phyloP scores from a whole-genome alignment of 2,329 filamentous ascomycete genomes.

The Neofusicoccum cordaticola region DNA sequence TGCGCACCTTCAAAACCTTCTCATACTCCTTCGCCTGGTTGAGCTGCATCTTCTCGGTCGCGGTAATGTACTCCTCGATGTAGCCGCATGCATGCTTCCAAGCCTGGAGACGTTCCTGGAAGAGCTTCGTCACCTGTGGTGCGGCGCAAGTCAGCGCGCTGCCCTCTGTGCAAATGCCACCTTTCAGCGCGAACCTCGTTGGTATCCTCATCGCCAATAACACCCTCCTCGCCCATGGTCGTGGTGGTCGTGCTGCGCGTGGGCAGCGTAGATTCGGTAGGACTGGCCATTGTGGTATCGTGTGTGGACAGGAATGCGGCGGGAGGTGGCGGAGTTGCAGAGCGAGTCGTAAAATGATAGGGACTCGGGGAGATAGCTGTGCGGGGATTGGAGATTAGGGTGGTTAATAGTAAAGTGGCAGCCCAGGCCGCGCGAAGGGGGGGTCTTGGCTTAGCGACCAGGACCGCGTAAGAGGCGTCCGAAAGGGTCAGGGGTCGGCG shows the following conservation, averaged over 20 bases:
- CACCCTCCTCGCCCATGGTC: conserved; percentile 42
- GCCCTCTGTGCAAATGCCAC: background rate
- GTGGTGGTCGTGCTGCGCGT: conserved; percentile 29
- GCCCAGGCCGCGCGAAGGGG: background rate
- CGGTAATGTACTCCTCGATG: conserved; percentile 82
- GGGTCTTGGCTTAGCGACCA: conserved; percentile 1
- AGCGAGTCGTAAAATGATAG: background rate
- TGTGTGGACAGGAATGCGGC: background rate
- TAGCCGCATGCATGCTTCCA: conserved; percentile 95
- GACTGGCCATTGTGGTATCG: conserved; percentile 28
- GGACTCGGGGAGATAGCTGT: background rate
- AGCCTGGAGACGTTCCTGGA: conserved; percentile 83
- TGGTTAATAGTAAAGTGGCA: conserved; percentile 2
- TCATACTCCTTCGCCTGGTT: conserved; percentile 92
- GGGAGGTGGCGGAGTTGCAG: background rate
- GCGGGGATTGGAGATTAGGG: background rate
- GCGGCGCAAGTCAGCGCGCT: conserved; percentile 1
- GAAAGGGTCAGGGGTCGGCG: background rate
- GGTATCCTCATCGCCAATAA: conserved; percentile 49
- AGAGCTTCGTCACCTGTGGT: conserved; percentile 53
- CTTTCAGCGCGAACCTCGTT: conserved; percentile 35
- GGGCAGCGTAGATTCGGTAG: conserved; percentile 30
- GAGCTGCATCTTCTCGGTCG: conserved; percentile 82
- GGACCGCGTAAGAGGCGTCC: conserved; percentile 15
- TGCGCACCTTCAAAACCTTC: conserved; percentile 75